Conservation (phyloP, 164 flowering plant genomes). For the Aristolochia californica region DNA sequence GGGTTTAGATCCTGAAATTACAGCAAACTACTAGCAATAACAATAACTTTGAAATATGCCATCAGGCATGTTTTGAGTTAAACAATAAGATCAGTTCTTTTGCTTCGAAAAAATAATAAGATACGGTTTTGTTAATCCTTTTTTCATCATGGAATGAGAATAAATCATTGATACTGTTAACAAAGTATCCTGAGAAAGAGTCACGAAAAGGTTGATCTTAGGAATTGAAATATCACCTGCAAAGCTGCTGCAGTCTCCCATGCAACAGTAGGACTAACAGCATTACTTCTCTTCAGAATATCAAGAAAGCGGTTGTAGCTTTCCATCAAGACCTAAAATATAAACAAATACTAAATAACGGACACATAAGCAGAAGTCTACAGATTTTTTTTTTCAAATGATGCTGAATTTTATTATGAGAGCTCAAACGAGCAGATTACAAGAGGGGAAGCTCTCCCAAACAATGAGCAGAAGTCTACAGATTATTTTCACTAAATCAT, state of each 20-base stretch:
- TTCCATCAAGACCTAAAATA: slow-evolving; percentile 62
- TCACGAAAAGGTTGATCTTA: too few species aligned
- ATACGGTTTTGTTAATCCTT: too few species aligned
- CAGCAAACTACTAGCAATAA: neutral
- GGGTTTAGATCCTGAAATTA: neutral
- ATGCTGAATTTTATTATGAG: too few species aligned
- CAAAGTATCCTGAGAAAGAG: too few species aligned
- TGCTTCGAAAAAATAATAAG: too few species aligned
- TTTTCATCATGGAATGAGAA: too few species aligned
- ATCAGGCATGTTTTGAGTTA: neutral
- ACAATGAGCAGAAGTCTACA: too few species aligned
- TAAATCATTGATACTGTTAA: too few species aligned
- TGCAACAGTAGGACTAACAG: slow-evolving; percentile 90
- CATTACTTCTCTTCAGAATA: slow-evolving; percentile 77
- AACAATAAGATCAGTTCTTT: too few species aligned
- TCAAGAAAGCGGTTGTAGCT: slow-evolving; percentile 75
- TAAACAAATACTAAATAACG: neutral
- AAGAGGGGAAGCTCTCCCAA: too few species aligned
- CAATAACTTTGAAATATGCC: neutral
- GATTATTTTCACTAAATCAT: neutral
- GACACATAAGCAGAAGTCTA: neutral
- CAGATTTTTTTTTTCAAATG: too few species aligned
- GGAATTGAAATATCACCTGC: slow-evolving; percentile 43
- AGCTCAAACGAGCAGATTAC: too few species aligned
- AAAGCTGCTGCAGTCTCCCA: slow-evolving; percentile 91